Percentiles rank a stretch among this genome's conserved stretches.
phyloP scores from a whole-genome alignment of 352 stramenopile species.

The Phytophthora colocasiae region DNA sequence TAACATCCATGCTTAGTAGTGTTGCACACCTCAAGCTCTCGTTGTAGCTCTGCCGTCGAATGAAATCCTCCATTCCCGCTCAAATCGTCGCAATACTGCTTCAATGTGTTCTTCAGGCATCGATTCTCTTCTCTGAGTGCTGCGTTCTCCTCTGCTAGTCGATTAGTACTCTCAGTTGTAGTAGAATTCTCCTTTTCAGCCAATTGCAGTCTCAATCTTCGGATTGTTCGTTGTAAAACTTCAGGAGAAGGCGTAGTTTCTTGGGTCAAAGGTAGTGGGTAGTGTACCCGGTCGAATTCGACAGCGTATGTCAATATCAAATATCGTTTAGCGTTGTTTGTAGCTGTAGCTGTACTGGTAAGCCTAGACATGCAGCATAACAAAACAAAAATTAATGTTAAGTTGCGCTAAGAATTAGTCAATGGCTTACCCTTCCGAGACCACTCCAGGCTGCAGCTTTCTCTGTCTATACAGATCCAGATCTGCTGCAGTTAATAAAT shows the following conservation, averaged over 20 bases:
- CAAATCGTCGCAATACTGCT: slow-evolving; percentile 52
- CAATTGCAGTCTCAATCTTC: slow-evolving; percentile 52
- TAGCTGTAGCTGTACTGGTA: slow-evolving; percentile 8
- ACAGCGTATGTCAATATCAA: slow-evolving; percentile 95
- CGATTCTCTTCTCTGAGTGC: slow-evolving; percentile 68
- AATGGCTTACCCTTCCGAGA: slow-evolving; percentile 17
- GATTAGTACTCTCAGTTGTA: slow-evolving; percentile 1
- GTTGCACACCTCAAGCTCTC: slow-evolving; percentile 47
- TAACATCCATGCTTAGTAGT: background rate
- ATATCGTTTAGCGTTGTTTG: slow-evolving; percentile 81
- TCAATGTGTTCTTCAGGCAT: slow-evolving; percentile 69
- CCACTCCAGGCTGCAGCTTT: slow-evolving; percentile 47
- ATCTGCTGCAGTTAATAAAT: slow-evolving; percentile 91
- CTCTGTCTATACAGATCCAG: slow-evolving; percentile 84
- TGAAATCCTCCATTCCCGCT: slow-evolving; percentile 16
- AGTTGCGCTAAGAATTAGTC: slow-evolving; percentile 15
- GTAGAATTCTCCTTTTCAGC: slow-evolving; percentile 21
- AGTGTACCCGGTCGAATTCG: slow-evolving; percentile 95
- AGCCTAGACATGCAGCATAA: slow-evolving; percentile 15
- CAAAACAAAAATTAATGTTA: slow-evolving; percentile 4
- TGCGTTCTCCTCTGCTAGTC: slow-evolving; percentile 50
- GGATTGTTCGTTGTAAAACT: slow-evolving; percentile 84
- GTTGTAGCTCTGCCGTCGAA: slow-evolving; percentile 53
- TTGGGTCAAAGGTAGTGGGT: slow-evolving; percentile 86
- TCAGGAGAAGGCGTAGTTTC: slow-evolving; percentile 72